A percentile compares a stretch with the other conserved stretches of the same genome.
phyloP scores from a whole-genome alignment of 139 green algal species.

The Tetradesmus lagerheimii region DNA sequence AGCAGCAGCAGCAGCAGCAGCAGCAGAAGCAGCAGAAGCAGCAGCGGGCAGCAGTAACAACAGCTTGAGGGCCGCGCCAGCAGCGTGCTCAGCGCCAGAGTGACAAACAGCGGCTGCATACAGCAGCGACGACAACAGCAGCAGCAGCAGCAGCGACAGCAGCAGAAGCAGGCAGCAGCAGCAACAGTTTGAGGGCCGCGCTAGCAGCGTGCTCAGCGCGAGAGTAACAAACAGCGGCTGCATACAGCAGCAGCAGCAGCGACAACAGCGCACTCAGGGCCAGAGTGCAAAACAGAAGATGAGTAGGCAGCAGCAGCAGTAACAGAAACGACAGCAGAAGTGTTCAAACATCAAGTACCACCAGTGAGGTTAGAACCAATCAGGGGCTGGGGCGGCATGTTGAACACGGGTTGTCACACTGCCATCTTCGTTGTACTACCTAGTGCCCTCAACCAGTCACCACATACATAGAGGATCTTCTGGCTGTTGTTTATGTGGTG shows the following conservation, averaged over 20 bases:
- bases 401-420: no score
- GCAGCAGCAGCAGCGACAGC: not conserved
- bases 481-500: no score
- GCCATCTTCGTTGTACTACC: not conserved
- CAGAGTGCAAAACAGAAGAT: no score
- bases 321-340: not conserved
- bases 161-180: not conserved
- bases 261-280: not conserved
- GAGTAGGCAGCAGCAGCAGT: not conserved
- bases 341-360: no score
- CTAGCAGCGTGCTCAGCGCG: not conserved
- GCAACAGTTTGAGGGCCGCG: not conserved
- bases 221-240: slow-evolving; percentile 16
- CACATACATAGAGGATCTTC: no score
- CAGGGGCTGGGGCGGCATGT: no score
- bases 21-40: not conserved
- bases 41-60: not conserved
- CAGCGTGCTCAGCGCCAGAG: not conserved
- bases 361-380: no score
- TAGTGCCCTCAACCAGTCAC: no score
- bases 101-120: slow-evolving; percentile 7
- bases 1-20: not conserved
- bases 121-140: not conserved
- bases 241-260: not conserved
- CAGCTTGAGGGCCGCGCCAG: not conserved